Percentiles rank a stretch among this genome's conserved stretches.
phyloP scores from a whole-genome alignment of 345 rosid genomes.

The Laguncularia racemosa region DNA sequence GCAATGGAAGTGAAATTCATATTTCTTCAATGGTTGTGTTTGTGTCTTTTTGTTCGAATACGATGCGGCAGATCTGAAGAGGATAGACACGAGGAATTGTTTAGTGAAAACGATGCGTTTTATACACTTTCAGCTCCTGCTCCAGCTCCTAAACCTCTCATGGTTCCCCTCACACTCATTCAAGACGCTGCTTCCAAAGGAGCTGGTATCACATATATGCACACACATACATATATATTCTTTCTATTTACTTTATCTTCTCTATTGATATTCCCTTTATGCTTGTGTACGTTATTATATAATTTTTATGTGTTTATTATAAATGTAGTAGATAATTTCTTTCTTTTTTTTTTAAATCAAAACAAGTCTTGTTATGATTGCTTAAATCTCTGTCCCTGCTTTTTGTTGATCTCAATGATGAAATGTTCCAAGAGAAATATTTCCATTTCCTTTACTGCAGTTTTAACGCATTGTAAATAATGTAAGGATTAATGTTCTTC shows the following conservation, averaged over 20 bases:
- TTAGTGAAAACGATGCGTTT: slow-evolving; percentile 16
- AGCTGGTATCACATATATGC: slow-evolving; percentile 43
- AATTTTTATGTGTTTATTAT: background rate
- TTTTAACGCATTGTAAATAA: too few relatives aligned
- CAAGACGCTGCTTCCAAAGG: slow-evolving; percentile 75
- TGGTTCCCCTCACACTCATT: slow-evolving; percentile 75
- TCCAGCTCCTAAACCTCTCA: slow-evolving; percentile 27
- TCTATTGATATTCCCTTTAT: background rate
- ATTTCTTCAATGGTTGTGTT: slow-evolving; percentile 2
- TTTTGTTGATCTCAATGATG: too few relatives aligned
- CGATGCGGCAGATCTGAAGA: slow-evolving; percentile 37
- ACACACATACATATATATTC: background rate
- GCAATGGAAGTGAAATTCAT: too few relatives aligned
- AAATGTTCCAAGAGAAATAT: too few relatives aligned
- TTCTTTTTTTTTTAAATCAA: too few relatives aligned
- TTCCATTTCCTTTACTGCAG: too few relatives aligned
- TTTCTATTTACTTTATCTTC: background rate
- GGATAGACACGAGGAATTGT: slow-evolving; percentile 19
- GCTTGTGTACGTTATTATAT: too few relatives aligned
- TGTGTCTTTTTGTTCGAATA: slow-evolving; percentile 12
- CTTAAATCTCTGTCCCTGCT: too few relatives aligned
- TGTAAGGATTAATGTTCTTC: too few relatives aligned
- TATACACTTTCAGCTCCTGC: slow-evolving; percentile 10
- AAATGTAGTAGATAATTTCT: too few relatives aligned
- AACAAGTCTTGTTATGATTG: too few relatives aligned